Evolutionary conservation across 2,329 filamentous ascomycete genomes (phyloP).

Genomic region (Chaetomium sp.): DNA sequence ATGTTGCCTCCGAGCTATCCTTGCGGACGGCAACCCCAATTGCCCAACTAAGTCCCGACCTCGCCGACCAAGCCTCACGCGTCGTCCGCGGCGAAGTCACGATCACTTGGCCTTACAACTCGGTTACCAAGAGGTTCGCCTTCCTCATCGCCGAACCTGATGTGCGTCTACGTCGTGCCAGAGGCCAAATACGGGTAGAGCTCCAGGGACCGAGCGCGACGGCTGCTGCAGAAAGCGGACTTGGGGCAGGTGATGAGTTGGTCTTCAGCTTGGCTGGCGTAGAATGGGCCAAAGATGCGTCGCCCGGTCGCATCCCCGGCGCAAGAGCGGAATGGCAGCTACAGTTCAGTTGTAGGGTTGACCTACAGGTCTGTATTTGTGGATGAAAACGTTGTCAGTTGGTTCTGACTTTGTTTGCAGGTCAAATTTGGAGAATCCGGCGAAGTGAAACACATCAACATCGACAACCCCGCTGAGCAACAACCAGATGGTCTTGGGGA

Average conservation of each 20-base stretch:
- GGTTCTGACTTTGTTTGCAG: constrained; percentile 21
- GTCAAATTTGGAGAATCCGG: constrained; percentile 42
- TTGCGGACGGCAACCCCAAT: constrained; percentile 41
- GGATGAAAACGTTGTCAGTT: neutral
- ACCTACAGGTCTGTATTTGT: constrained; percentile 36
- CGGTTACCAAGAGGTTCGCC: constrained; percentile 64
- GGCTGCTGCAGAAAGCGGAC: constrained; percentile 56
- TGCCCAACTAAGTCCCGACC: constrained; percentile 45
- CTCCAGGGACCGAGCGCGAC: constrained; percentile 67
- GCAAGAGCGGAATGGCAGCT: constrained; percentile 54
- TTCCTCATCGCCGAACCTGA: constrained; percentile 81
- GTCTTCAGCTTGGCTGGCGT: constrained; percentile 62
- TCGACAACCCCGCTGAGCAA: constrained; percentile 39
- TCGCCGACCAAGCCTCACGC: constrained; percentile 35
- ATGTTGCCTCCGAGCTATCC: constrained; percentile 18
- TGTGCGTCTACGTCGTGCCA: constrained; percentile 67
- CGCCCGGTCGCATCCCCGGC: constrained; percentile 42
- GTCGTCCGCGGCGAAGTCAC: constrained; percentile 67
- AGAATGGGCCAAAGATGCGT: constrained; percentile 53
- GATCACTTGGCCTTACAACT: constrained; percentile 87
- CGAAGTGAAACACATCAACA: constrained; percentile 43
- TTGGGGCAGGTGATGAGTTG: constrained; percentile 75
- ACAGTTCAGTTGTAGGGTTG: constrained; percentile 45
- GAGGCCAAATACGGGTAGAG: constrained; percentile 73
- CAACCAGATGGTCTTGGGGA: constrained; percentile 10